Evolutionary conservation across 805 yeast genomes (phyloP).

Genomic region (Wickerhamiella hasegawae): DNA sequence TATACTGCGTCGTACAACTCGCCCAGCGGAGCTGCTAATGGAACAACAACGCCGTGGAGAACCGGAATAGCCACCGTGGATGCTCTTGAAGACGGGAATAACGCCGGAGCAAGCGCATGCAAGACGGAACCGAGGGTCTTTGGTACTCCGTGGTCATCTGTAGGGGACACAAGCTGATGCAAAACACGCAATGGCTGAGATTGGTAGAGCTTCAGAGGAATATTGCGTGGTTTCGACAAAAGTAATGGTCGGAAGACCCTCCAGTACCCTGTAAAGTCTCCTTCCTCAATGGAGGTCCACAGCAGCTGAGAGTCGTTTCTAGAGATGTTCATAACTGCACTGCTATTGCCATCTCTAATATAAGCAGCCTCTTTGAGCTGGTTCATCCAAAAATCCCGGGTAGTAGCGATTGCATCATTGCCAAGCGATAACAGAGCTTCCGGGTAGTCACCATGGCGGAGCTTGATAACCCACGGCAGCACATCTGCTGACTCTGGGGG

Average conservation of each 20-base stretch:
- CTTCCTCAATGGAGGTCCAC: constrained; percentile 27
- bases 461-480: constrained; percentile 31
- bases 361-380: constrained; percentile 71
- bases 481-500: constrained; percentile 1
- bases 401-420: constrained; percentile 20
- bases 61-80: constrained; percentile 29
- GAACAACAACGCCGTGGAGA: constrained; percentile 40
- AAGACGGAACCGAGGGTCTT: constrained; percentile 28
- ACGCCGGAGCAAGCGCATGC: constrained; percentile 28
- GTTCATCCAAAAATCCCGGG: constrained; percentile 49
- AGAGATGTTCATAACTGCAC: constrained; percentile 62
- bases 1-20: constrained; percentile 34
- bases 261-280: constrained; percentile 18
- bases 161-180: constrained; percentile 5
- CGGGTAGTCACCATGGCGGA: constrained; percentile 32
- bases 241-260: constrained; percentile 12
- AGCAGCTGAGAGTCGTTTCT: constrained; percentile 40
- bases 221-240: constrained; percentile 7
- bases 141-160: background rate
- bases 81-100: constrained; percentile 28
- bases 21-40: constrained; percentile 28
- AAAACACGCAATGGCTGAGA: background rate
- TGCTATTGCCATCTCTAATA: constrained; percentile 61
- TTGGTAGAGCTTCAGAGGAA: constrained; percentile 21
- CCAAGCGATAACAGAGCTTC: constrained; percentile 25